Conservation (phyloP, 345 rosid species). For the Hevea brasiliensis region DNA sequence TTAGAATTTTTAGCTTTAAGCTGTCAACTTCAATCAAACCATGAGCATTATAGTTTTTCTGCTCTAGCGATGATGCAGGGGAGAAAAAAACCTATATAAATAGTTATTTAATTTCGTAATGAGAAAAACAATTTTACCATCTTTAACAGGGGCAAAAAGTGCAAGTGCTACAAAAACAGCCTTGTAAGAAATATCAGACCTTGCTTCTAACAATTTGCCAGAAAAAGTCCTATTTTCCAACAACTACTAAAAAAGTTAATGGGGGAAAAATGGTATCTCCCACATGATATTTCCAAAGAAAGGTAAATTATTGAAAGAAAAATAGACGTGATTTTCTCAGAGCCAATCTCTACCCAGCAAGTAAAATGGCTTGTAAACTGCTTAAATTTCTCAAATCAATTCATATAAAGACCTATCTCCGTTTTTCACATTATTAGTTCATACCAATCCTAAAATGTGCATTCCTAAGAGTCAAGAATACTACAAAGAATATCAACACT, state of each 20-base stretch:
- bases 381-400: constrained; percentile 5
- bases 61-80: not conserved
- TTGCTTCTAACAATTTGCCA: not conserved
- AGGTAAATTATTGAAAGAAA: not conserved
- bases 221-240: not conserved
- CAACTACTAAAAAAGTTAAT: not conserved
- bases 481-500: not conserved
- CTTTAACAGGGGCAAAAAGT: not conserved
- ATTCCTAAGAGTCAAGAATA: not conserved
- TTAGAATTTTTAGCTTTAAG: not conserved
- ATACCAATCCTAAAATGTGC: not conserved
- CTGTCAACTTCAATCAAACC: not conserved
- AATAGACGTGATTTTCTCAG: not conserved
- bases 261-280: not conserved
- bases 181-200: not conserved
- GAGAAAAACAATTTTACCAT: not conserved
- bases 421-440: not conserved
- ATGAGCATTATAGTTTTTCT: not conserved
- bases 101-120: not conserved
- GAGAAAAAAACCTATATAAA: not conserved
- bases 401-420: not conserved
- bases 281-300: not conserved
- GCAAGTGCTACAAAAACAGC: not conserved
- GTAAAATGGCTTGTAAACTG: not conserved
- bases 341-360: not conserved